Evolutionary conservation across 2,329 filamentous ascomycete genomes (phyloP), one percentile per base, ranked within the genome.

Genomic region (Davidsoniella eucalypti): DNA sequence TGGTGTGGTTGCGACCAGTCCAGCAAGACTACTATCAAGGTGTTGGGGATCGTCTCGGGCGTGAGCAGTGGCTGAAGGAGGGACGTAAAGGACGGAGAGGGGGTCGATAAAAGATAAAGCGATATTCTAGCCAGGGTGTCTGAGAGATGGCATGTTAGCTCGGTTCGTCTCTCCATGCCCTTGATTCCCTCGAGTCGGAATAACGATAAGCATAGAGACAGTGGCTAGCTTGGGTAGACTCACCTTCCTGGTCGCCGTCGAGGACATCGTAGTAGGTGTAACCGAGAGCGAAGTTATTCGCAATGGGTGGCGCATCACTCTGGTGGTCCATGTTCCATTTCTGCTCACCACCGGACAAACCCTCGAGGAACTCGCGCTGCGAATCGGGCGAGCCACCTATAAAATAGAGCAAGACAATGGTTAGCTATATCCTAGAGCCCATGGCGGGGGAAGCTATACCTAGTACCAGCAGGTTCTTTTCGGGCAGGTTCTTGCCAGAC

Each of bases 201-300:
- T 23, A 23, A 23, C 21, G 21, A 23, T 23, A 21, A 16, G 26
- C 8, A 8, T 6, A 17, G 18, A n/a, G 18, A 26, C 12, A 37
- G 40, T 6, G 23, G 16, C n/a, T 29, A 21, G 4, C 14, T 17
- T 7, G 25, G 41, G 12, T 45, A 14, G 16, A 59, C 65, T 53
- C 65, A 87, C 85, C 85, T 71, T 95, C 90, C 64, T 94, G 87
- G 62, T 95, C 88, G 51, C 86, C 83, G 64, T 95, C 88, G 37
- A 94, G 72, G 37, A 95, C 87, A 65, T 95, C 87, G 63, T 93
- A 87, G 66, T 94, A 95, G 49, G 88, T 94, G 63, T 95, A 95
- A 47, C 88, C 88, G 53, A 95, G 68, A 9, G 88, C 88, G 65
- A 94, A 94, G 61, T 83, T 84, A 61, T 95, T 95, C 50, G 88